Conservation (phyloP, 73 alveolate species). For the Symbiodinium natans region DNA sequence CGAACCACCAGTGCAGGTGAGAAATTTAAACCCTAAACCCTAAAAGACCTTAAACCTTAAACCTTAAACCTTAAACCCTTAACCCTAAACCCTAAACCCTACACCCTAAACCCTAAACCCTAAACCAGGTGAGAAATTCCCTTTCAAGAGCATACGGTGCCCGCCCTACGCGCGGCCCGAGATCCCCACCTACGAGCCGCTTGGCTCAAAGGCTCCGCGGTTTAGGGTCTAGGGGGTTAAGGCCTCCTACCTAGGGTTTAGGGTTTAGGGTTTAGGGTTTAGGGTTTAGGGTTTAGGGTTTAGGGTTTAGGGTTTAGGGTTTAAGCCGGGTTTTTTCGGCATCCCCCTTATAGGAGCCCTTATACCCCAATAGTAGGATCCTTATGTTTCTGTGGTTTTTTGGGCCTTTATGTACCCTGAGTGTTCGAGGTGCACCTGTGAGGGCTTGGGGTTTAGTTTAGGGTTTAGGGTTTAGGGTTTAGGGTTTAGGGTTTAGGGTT, state of each 20-base stretch:
- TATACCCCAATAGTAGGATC: too few species aligned
- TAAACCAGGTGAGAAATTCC: neutral
- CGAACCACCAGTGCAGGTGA: too few species aligned
- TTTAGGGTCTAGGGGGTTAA: neutral
- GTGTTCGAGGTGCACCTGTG: too few species aligned
- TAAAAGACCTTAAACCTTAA: too few species aligned
- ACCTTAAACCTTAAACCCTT: too few species aligned
- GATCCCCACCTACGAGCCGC: slow-evolving; percentile 30
- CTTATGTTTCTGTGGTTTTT: too few species aligned
- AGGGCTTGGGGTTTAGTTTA: too few species aligned
- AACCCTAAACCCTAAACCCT: neutral
- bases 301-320: neutral
- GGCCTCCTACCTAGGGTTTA: neutral
- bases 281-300: neutral
- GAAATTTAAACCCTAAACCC: too few species aligned
- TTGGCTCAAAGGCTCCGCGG: neutral
- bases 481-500: too few species aligned
- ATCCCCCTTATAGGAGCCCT: too few species aligned
- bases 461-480: neutral
- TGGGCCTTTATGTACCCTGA: too few species aligned
- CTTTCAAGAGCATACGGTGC: slow-evolving; percentile 43
- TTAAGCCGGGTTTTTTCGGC: too few species aligned
- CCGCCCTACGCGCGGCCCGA: slow-evolving; percentile 65
- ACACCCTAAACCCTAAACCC: neutral
- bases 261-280: neutral